Evolutionary conservation across 495 filamentous ascomycete species (phyloP), one percentile per base, ranked within the genome.

Genomic region (Evansstolkia leycettana): DNA sequence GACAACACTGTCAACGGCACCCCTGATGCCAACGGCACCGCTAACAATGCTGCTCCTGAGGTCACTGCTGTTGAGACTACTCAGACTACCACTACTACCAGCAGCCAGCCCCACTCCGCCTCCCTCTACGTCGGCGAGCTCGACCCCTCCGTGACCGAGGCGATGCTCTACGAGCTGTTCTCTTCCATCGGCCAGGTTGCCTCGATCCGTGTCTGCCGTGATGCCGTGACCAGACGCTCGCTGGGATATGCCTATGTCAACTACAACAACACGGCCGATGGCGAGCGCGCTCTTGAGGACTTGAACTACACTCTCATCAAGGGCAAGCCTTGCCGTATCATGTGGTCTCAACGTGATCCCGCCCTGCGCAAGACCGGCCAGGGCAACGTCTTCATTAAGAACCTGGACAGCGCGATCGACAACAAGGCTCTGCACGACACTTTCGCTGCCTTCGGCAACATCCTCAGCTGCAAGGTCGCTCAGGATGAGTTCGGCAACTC

Each of bases 321-420:
- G 76, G 85, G 85, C 50, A 86, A 84, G 58, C 89, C 90, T 23
- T 96, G 92, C 79, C 90, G 90, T 61, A 99, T 99, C 73, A 99
- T 99, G 90, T 99, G 90, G 90, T 96, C 92, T 40, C 90, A 99
- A 73, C 90, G 90, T 64, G 90, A 99, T 65, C 90, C 90, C 45
- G 90, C 89, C 57, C 74, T 96, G 52, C 90, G 90, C 67, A 99
- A 99, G 80, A 99, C 87, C 49, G 90, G 90, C 46, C 88, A 95
- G 65, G 90, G 90, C 56, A 99, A 99, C 56, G 87, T 99, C 49
- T 99, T 99, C 75, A 99, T 99, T 78, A 99, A 99, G 77, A 99
- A 99, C 69, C 69, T 99, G 43, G 90, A 99, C 58, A 77, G 73
- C 48, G 92, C 88, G 52, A 99, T 99, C 50, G 90, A 99, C 66